A percentile compares a stretch with the other conserved stretches of the same genome.
phyloP scores from a whole-genome alignment of 768 basidiomycete species.

The Pleurotus salmoneostramineus region DNA sequence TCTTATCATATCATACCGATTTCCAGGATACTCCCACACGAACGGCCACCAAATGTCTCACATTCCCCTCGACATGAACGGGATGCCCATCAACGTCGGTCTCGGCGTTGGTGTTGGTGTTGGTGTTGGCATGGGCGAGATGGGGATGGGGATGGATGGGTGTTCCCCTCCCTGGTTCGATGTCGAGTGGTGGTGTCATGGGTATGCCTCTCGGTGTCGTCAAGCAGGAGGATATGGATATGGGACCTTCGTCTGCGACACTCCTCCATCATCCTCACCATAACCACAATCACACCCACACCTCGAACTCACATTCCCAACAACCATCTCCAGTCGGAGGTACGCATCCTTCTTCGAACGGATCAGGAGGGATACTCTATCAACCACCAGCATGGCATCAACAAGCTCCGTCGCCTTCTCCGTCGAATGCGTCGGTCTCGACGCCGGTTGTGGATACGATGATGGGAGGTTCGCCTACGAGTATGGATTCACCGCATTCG shows the following conservation, averaged over 20 bases:
- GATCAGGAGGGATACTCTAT: constrained; percentile 20
- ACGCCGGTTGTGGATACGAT: too few species aligned
- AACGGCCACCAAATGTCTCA: not conserved
- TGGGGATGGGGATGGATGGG: constrained; percentile 1
- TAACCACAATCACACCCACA: not conserved
- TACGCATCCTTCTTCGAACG: not conserved
- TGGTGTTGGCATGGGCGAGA: not conserved
- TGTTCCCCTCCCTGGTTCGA: not conserved
- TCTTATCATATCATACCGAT: not conserved
- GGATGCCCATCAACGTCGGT: not conserved
- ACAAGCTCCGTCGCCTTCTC: constrained; percentile 23
- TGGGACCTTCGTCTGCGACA: constrained; percentile 17
- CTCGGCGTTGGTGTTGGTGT: too few species aligned
- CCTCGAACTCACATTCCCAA: constrained; percentile 8
- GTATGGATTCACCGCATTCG: not conserved
- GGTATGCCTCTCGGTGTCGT: constrained; percentile 20
- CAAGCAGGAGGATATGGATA: constrained; percentile 34
- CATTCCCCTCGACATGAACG: not conserved
- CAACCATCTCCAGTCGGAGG: not conserved
- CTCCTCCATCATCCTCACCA: constrained; percentile 15
- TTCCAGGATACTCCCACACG: not conserved
- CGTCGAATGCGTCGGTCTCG: constrained; percentile 15
- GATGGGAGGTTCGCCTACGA: not conserved
- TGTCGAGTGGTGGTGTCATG: not conserved
- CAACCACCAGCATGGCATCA: constrained; percentile 32